Conservation (phyloP, 1,139 yeast genomes). For the Hyphopichia wangnamkhiaoensis region DNA sequence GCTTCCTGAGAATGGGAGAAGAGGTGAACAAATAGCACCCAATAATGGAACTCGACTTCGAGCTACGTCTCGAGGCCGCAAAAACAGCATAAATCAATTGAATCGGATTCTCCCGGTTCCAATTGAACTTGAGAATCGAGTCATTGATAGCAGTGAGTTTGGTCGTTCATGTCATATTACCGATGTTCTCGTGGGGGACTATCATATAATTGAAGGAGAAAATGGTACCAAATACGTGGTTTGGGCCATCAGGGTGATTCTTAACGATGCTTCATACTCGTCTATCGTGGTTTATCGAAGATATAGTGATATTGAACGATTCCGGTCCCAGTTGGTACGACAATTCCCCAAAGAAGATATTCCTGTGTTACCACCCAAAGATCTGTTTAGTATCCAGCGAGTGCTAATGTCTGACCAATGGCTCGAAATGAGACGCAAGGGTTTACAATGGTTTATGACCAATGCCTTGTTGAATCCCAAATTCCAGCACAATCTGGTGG, state of each 20-base stretch:
- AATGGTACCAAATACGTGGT: conserved; percentile 43
- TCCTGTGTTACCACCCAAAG: conserved; percentile 70
- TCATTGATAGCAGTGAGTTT: conserved; percentile 35
- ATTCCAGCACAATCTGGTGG: conserved; percentile 46
- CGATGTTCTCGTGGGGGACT: conserved; percentile 41
- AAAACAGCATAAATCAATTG: conserved; percentile 21
- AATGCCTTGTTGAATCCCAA: conserved; percentile 68
- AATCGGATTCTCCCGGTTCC: conserved; percentile 42
- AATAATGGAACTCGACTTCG: too few species aligned
- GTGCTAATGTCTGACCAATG: conserved; percentile 49
- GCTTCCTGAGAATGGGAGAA: too few species aligned
- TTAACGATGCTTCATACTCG: conserved; percentile 46
- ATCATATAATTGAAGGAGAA: conserved; percentile 28
- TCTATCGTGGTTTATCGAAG: conserved; percentile 57
- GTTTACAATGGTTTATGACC: conserved; percentile 73
- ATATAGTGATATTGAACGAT: conserved; percentile 61
- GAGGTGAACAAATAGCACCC: too few species aligned
- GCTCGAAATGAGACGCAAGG: conserved; percentile 61
- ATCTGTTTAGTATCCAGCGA: conserved; percentile 45
- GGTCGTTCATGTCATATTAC: conserved; percentile 31
- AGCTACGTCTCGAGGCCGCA: not conserved
- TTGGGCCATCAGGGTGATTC: conserved; percentile 49
- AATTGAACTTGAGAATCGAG: conserved; percentile 28
- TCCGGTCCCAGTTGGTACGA: conserved; percentile 43
- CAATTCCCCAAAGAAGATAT: conserved; percentile 48